Percentiles rank a stretch among this genome's conserved stretches.
These are phyloP conservation scores for Aspergillus campestris DNA, from an alignment of 495 filamentous ascomycete species.

Conservation along the genomic window DNA sequence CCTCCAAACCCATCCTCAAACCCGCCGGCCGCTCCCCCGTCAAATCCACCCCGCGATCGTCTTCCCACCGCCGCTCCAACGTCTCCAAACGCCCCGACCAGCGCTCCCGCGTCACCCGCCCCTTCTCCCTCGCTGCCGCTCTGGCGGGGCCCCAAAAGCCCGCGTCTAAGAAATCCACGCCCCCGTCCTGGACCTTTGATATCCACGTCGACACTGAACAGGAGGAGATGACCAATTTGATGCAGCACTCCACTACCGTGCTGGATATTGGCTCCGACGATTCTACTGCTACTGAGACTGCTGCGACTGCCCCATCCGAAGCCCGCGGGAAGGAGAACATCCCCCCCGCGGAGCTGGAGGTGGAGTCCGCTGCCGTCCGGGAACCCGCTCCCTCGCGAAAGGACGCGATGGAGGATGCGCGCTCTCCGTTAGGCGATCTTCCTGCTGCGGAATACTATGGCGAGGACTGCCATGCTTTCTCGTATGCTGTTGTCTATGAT, in stretches of 20 bases:
- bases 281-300: not conserved
- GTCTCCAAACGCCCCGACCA: conserved; percentile 42
- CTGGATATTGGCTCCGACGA: conserved; percentile 71
- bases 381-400: conserved; percentile 14
- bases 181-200: conserved; percentile 77
- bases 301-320: conserved; percentile 25
- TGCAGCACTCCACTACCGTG: conserved; percentile 79
- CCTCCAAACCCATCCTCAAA: conserved; percentile 24
- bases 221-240: conserved; percentile 80
- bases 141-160: conserved; percentile 40
- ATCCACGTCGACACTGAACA: conserved; percentile 90
- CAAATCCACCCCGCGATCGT: conserved; percentile 25
- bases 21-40: conserved; percentile 34
- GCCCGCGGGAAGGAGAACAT: conserved; percentile 88
- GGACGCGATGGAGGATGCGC: conserved; percentile 43
- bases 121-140: conserved; percentile 75
- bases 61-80: conserved; percentile 27
- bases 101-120: conserved; percentile 39
- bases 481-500: conserved; percentile 48
- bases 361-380: conserved; percentile 21
- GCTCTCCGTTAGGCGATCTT: conserved; percentile 64
- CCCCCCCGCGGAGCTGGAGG: conserved; percentile 39
- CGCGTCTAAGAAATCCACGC: conserved; percentile 28
- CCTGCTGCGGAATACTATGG: conserved; percentile 65
- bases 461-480: conserved; percentile 54